Evolutionary conservation across 2,329 filamentous ascomycete genomes (phyloP).

Genomic region (Chaetomium olivaceum): DNA sequence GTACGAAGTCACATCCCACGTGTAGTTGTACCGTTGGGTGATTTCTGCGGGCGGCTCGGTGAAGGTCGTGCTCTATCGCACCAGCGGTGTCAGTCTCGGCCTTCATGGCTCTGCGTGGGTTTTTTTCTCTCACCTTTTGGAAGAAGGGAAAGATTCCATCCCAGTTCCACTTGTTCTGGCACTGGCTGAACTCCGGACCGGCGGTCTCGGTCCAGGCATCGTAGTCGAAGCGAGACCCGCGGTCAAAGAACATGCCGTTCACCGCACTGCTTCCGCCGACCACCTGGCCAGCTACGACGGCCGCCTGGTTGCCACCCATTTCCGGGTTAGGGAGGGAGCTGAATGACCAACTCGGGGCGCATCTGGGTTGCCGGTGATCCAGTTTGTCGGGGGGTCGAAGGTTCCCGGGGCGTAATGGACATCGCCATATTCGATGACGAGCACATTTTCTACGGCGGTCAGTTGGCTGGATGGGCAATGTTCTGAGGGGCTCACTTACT

Average conservation of each 20-base stretch:
- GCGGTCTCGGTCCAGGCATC: constrained; percentile 39
- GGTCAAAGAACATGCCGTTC: constrained; percentile 44
- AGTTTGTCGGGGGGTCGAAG: constrained; percentile 35
- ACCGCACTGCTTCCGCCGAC: constrained; percentile 42
- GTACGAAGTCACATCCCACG: constrained; percentile 34
- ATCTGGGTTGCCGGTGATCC: constrained; percentile 17
- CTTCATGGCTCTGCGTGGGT: not conserved
- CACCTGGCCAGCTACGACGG: constrained; percentile 38
- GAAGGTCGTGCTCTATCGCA: constrained; percentile 37
- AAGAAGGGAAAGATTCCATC: constrained; percentile 40
- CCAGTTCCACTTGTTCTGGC: constrained; percentile 40
- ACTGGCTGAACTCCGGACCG: constrained; percentile 5
- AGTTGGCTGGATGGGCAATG: constrained; percentile 21
- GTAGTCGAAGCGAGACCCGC: constrained; percentile 40
- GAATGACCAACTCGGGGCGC: constrained; percentile 16
- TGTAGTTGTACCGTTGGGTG: constrained; percentile 28
- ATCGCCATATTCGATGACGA: constrained; percentile 34
- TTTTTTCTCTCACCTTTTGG: constrained; percentile 36
- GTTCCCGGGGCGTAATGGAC: constrained; percentile 23
- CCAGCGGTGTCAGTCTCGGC: not conserved
- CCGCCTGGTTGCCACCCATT: constrained; percentile 34
- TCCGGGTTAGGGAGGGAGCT: constrained; percentile 22
- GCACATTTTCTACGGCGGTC: constrained; percentile 21
- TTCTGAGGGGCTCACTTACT: constrained; percentile 32
- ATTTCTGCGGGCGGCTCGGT: constrained; percentile 32